These are phyloP conservation scores for Scytalidium sp. DNA, from an alignment of 2,329 filamentous ascomycete genomes.

Conservation along the genomic window DNA sequence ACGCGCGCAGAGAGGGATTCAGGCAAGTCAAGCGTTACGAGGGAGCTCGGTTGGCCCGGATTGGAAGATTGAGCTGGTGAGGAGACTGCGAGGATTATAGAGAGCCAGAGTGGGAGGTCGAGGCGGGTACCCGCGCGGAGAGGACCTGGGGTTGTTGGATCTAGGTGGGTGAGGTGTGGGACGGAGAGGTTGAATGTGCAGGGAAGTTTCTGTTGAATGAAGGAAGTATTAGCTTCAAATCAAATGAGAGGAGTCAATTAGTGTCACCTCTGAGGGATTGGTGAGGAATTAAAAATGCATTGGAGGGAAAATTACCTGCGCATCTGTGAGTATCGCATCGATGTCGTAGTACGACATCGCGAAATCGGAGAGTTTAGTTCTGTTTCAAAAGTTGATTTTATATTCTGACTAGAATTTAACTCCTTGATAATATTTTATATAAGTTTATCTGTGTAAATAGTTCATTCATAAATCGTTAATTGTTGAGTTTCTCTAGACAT, in stretches of 20 bases:
- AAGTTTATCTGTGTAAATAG: no score
- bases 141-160: constrained; percentile 69
- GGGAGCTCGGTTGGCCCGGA: constrained; percentile 38
- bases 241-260: neutral
- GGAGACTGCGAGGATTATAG: constrained; percentile 83
- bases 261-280: neutral
- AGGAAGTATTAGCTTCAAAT: neutral
- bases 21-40: constrained; percentile 80
- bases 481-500: neutral
- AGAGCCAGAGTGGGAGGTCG: constrained; percentile 88
- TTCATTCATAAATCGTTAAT: no score
- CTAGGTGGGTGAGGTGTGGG: constrained; percentile 82
- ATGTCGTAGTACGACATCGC: constrained; percentile 80
- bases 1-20: constrained; percentile 74
- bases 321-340: constrained; percentile 79
- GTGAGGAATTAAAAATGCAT: neutral
- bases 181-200: constrained; percentile 93
- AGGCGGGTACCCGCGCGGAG: constrained; percentile 80
- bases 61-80: constrained; percentile 33
- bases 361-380: no score
- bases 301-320: constrained; percentile 57
- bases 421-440: neutral
- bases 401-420: neutral
- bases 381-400: no score
- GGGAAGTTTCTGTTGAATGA: constrained; percentile 87